Base-by-base conservation (phyloP, 2,329 filamentous ascomycete genomes). In the Hymenoscyphus salicellus region DNA sequence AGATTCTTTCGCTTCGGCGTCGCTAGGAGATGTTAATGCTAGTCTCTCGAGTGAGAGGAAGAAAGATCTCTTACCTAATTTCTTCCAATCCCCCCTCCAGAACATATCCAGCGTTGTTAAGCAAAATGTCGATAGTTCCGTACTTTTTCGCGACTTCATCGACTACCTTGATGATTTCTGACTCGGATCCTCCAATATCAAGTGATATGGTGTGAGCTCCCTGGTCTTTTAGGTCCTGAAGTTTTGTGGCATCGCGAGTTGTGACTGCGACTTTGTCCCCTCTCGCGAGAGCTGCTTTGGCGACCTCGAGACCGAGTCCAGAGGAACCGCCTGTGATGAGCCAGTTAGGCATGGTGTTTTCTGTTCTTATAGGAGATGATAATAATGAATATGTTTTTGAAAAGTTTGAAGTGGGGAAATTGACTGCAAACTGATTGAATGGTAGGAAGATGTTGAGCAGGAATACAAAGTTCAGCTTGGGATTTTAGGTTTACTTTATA, bases 281-380 rank as follows among this genome's bases (percentile, higher is more conserved):
- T 10, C 76, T 75, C 1, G 71, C 71, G 60, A 82, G 78, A 55
- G 77, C 79, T 28, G 77, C 75, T 17, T 80, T 76, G 36, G 77
- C 77, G 3, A 84, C 75, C 64, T 76, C 73, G 49, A 79, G 75
- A 43, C 82, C 82, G 65, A 84, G 77, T 60, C 82, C 82, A 14
- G 74, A 77, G 41, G 78, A 80, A 2, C 78, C 77, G n/a, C 80
- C 82, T 8, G 79, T 83, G 66, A 84, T 81, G 70, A 83, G 78
- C 80, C 80, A 83, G 3, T n/a, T 33, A 16, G 55, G 26, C 46
- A 49, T 49, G 46, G 4, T 52, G 4, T 26, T 52, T 52, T 16
- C 46, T 23, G 46, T 23, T 28, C 2, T 26, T 52, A 2, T 14
- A 30, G n/a, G n/a, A 26, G 3, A 16, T 16, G 46, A 17, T 26